Evolutionary conservation across 225 moss, liverwort and hornwort species (phyloP).

Genomic region (Pseudoscleropodium purum): DNA sequence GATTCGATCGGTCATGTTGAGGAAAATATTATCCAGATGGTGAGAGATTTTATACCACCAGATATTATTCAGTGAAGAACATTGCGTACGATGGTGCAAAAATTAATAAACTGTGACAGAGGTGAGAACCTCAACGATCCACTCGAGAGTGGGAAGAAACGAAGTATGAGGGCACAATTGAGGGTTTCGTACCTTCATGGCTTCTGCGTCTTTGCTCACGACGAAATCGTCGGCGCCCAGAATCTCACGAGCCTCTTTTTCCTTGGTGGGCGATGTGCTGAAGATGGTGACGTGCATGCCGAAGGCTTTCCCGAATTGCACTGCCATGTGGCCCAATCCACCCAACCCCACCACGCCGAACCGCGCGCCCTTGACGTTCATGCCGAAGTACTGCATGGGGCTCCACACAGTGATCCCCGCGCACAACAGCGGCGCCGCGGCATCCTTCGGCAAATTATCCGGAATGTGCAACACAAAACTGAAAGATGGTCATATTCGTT

Average conservation of each 20-base stretch:
- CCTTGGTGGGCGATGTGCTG: slow-evolving; percentile 55
- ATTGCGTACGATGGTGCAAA: too few species aligned
- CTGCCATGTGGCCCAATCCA: slow-evolving; percentile 68
- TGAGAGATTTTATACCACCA: neutral
- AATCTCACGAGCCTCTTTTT: slow-evolving; percentile 48
- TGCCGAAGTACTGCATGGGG: slow-evolving; percentile 62
- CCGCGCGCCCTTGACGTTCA: slow-evolving; percentile 41
- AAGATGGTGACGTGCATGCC: slow-evolving; percentile 69
- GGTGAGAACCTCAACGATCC: neutral
- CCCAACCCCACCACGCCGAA: slow-evolving; percentile 69
- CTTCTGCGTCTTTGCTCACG: slow-evolving; percentile 47
- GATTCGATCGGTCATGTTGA: neutral
- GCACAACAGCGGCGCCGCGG: slow-evolving; percentile 69
- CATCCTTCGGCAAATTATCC: slow-evolving; percentile 37
- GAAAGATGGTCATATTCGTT: neutral
- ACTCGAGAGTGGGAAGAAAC: neutral
- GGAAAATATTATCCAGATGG: neutral
- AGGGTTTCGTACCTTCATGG: slow-evolving; percentile 21
- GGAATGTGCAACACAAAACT: slow-evolving; percentile 48
- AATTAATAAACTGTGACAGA: neutral
- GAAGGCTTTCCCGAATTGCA: slow-evolving; percentile 48
- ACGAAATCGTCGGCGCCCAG: slow-evolving; percentile 62
- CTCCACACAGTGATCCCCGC: slow-evolving; percentile 84
- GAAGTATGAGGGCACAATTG: too few species aligned
- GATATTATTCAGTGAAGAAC: too few species aligned